Conservation (phyloP, 2,329 filamentous ascomycete species). For the Trichoderma simmonsii region DNA sequence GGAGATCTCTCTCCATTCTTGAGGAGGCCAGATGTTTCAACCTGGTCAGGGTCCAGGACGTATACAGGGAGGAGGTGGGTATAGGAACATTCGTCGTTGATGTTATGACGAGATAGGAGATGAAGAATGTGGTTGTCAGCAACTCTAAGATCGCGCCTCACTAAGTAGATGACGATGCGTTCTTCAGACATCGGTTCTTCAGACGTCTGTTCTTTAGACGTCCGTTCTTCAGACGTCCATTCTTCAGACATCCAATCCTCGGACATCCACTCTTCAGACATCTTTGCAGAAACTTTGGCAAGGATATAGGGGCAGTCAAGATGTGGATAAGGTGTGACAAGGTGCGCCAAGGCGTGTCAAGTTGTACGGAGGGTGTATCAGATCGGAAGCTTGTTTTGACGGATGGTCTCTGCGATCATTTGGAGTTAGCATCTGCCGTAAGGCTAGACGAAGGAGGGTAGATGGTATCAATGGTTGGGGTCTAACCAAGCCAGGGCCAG, state of each 20-base stretch:
- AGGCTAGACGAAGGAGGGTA: neutral
- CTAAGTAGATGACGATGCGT: constrained; percentile 65
- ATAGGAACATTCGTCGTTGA: constrained; percentile 50
- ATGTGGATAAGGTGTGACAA: neutral
- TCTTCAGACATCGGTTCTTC: constrained; percentile 19
- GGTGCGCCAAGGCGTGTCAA: no score
- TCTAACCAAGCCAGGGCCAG: neutral
- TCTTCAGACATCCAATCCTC: constrained; percentile 33
- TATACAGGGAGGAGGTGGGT: constrained; percentile 72
- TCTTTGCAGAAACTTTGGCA: constrained; percentile 19
- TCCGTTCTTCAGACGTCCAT: constrained; percentile 32
- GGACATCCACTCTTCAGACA: constrained; percentile 35
- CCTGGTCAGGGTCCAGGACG: constrained; percentile 65
- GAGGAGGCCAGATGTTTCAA: constrained; percentile 75
- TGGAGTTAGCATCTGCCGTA: neutral
- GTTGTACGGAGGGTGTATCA: neutral
- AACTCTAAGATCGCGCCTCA: constrained; percentile 70
- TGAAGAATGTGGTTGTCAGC: constrained; percentile 73
- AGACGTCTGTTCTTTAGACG: constrained; percentile 35
- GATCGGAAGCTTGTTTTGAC: neutral
- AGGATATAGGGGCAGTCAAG: neutral
- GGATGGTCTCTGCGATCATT: neutral
- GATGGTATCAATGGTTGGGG: neutral
- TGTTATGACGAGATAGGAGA: constrained; percentile 37
- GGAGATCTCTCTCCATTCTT: constrained; percentile 53